Conservation (phyloP, 1,284 basidiomycete species). For the Cutaneotrichosporon sp. region DNA sequence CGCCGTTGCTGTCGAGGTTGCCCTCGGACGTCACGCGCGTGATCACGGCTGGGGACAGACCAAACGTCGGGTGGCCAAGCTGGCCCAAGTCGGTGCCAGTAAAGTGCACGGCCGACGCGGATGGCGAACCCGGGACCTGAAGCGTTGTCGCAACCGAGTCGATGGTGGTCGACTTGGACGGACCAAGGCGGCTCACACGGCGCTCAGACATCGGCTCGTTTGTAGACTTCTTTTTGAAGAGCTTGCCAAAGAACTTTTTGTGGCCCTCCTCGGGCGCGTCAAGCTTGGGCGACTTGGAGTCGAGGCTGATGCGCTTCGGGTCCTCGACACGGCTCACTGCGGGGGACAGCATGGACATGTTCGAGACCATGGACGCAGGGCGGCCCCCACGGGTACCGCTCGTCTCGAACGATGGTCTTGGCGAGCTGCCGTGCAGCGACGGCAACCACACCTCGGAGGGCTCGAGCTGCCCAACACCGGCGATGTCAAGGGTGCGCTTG, state of each 20-base stretch:
- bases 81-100: not conserved
- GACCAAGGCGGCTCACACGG: not conserved
- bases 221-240: conserved; percentile 57
- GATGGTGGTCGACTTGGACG: conserved; percentile 4
- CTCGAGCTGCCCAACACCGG: conserved; percentile 70
- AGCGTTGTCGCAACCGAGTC: not conserved
- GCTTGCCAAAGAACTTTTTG: conserved; percentile 65
- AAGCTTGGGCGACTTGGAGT: conserved; percentile 23
- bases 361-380: conserved; percentile 33
- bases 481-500: conserved; percentile 75
- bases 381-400: conserved; percentile 5
- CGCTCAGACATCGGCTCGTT: conserved; percentile 5
- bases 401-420: conserved; percentile 13
- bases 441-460: conserved; percentile 70
- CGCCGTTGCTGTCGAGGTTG: conserved; percentile 28
- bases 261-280: conserved; percentile 24
- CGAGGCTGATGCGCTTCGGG: conserved; percentile 20
- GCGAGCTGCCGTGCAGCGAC: conserved; percentile 6
- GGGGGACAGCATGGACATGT: conserved; percentile 30
- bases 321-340: conserved; percentile 24
- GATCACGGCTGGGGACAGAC: conserved; percentile 36
- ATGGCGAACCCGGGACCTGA: conserved; percentile 7
- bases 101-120: conserved; percentile 5
- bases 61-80: conserved; percentile 40
- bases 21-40: conserved; percentile 21